phyloP scores from a whole-genome alignment of 345 rosid genomes.

The Eucalyptus regnans region DNA sequence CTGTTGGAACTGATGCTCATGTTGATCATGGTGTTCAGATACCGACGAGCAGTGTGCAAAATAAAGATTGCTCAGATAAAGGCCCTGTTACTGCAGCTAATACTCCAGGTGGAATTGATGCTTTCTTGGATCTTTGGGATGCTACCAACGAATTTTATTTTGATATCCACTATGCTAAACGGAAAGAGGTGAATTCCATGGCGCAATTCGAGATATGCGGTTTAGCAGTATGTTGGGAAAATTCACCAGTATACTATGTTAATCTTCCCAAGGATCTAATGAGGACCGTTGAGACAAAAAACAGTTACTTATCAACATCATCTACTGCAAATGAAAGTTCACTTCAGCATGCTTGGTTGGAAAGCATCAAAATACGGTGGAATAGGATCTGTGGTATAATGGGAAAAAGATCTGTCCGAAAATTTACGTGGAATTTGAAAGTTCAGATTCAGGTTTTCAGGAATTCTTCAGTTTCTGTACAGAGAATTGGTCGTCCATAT shows the following conservation, averaged over 20 bases:
- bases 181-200: conserved; percentile 28
- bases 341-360: conserved; percentile 22
- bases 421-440: conserved; percentile 90
- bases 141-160: conserved; percentile 58
- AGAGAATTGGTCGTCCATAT: conserved; percentile 39
- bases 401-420: conserved; percentile 45
- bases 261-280: conserved; percentile 74
- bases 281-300: conserved; percentile 25
- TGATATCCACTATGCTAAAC: conserved; percentile 70
- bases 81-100: conserved; percentile 68
- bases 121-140: conserved; percentile 81
- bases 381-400: conserved; percentile 58
- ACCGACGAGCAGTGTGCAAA: neutral
- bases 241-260: conserved; percentile 73
- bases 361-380: conserved; percentile 56
- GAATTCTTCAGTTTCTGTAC: conserved; percentile 54
- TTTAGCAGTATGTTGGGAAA: conserved; percentile 84
- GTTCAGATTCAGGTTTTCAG: conserved; percentile 76
- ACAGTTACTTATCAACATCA: conserved; percentile 12
- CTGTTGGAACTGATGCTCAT: neutral
- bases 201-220: conserved; percentile 73
- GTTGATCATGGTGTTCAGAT: neutral
- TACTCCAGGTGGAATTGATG: conserved; percentile 67
- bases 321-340: conserved; percentile 12
- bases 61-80: conserved; percentile 19